Evolutionary conservation across 495 filamentous ascomycete species (phyloP), one percentile per base, ranked within the genome.

Genomic region (Penicillium nucicola): DNA sequence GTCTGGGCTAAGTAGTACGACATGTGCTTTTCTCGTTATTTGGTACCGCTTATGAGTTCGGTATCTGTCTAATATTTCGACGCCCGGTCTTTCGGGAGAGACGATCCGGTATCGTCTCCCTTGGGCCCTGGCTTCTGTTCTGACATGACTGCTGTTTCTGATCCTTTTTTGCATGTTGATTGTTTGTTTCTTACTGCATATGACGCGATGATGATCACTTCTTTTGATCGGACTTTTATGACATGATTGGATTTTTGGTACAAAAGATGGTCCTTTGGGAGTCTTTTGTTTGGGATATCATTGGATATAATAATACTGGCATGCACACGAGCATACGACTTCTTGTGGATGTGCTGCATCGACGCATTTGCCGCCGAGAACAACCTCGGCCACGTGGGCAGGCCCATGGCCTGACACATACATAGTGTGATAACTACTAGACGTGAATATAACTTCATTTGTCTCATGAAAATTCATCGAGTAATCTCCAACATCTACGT

Each of bases 31-130:
- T 6, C 34, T 40, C 17, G 23, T 11, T 46, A 5, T 20, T 23
- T 22, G 14, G 19, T 11, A 10, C 35, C 23, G 4, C 18, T 22
- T 35, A 36, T 46, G 1, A 20, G n/a, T n/a, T n/a, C n/a, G 14
- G 12, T 41, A 23, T 17, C 5, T 9, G 9, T n/a, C 42, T 34
- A 48, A 33, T 38, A 18, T 18, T 28, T 43, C 32, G 18, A 39
- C 12, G 8, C 18, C 15, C 17, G 10, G 11, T 20, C 11, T 31
- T 28, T 22, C n/a, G 38, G 14, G 15, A 34, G 19, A 15, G 33
- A 19, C 49, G 55, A 58, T 50, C 57, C 53, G 61, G 57, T 43
- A 44, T 61, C 49, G 42, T 40, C 14, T 46, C 8, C 45, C 22
- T 4, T 20, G 33, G 33, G 13, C 18, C n/a, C 30, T 37, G 14